Evolutionary conservation across 768 basidiomycete species (phyloP).

Genomic region (Amanita pseudoporphyria): DNA sequence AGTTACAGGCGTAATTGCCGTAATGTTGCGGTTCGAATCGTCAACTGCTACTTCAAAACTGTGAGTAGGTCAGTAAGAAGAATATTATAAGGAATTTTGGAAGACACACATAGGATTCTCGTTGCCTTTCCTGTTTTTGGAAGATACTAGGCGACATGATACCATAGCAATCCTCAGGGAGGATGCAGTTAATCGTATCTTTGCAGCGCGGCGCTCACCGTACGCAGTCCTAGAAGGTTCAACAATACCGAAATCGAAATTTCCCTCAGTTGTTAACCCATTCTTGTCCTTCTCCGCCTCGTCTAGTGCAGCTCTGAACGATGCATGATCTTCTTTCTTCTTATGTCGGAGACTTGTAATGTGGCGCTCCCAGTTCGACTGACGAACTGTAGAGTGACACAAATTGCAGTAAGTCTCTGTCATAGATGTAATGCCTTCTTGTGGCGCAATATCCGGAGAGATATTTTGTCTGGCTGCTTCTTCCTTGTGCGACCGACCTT

Average conservation of each 20-base stretch:
- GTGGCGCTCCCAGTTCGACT: conserved; percentile 26
- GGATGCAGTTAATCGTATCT: conserved; percentile 16
- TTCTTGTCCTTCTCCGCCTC: conserved; percentile 49
- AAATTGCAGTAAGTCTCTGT: conserved; percentile 15
- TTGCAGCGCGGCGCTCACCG: conserved; percentile 13
- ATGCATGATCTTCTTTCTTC: conserved; percentile 26
- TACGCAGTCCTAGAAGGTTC: conserved; percentile 21
- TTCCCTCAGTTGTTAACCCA: conserved; percentile 33
- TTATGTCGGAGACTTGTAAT: conserved; percentile 20
- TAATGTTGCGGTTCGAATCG: conserved; percentile 5
- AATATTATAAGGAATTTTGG: neutral
- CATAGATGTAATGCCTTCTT: conserved; percentile 1
- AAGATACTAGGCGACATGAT: neutral
- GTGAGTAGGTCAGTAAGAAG: neutral
- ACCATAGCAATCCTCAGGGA: conserved; percentile 10
- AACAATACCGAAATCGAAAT: conserved; percentile 43
- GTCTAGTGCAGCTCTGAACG: conserved; percentile 34
- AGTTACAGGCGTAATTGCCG: conserved; percentile 3
- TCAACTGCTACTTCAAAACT: conserved; percentile 7
- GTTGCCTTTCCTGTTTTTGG: neutral
- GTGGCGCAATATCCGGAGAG: conserved; percentile 12
- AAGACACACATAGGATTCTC: neutral
- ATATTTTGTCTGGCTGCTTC: neutral
- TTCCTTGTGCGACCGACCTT: neutral
- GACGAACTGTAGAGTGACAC: conserved; percentile 19